Evolutionary conservation across 352 stramenopile genomes (phyloP), one percentile per base, ranked within the genome.

Genomic region (Phytophthora cactorum): DNA sequence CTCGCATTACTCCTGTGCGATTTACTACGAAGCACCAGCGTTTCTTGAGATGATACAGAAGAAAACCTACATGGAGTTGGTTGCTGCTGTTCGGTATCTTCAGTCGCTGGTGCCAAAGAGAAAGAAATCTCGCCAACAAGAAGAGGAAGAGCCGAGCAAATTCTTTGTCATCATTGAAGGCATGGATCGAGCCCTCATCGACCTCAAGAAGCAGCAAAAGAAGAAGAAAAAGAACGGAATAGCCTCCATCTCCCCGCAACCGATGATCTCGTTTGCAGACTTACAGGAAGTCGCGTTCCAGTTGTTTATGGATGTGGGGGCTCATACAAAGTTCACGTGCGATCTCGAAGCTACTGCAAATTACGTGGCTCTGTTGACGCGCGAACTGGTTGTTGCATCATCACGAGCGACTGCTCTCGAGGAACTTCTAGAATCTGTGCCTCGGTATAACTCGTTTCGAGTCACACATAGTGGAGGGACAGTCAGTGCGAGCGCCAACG

Each of bases 261-360:
- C 52, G 2, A 25, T 60, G 17, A 70, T 88, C 12, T 74, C 74
- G 4, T 91, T 91, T 50, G 77, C 68, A 8, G 79, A 91, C 36
- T 68, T 91, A 31, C 75, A 89, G 10, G 81, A 89, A 29, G 59
- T 91, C 11, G 68, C 81, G 3, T 89, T 91, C 52, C 78, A 88
- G 43, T 68, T 91, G 45, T 91, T 85, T 29, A 87, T 89, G 83
- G 83, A 91, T 45, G 62, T 72, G 1, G 73, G 67, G 0, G 70
- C 68, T 1, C 83, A 91, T 52, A 89, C 79, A 15, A 86, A 89
- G 62, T 91, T 89, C 52, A 91, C 83, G 3, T 76, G 73, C 39
- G 83, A 91, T 43, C 27, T 77, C 0, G 77, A 88, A 8, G 79
- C 70, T 11, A 88, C 79, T 2, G 81, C 72, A n/a, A 55, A 75